Evolutionary conservation across 2,329 filamentous ascomycete genomes (phyloP).

Genomic region (Fonsecaea nubica): DNA sequence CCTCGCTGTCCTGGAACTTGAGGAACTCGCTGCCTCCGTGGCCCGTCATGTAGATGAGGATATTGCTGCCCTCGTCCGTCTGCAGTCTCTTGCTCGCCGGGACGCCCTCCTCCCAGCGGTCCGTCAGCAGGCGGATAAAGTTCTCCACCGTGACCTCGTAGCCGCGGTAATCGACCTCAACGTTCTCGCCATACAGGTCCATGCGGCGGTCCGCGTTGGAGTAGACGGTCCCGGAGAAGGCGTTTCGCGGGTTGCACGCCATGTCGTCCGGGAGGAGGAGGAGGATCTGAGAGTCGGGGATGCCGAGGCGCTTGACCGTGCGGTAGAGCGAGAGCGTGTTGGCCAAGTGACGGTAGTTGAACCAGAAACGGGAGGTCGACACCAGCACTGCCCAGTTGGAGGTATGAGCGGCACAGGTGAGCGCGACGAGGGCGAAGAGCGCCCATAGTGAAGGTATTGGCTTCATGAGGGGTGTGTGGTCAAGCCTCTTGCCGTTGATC

Average conservation of each 20-base stretch:
- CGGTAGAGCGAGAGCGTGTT: constrained; percentile 98
- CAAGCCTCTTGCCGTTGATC: not conserved
- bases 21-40: constrained; percentile 97
- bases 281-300: constrained; percentile 98
- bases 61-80: constrained; percentile 95
- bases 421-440: constrained; percentile 24
- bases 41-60: constrained; percentile 98
- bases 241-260: constrained; percentile 98
- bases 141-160: constrained; percentile 99
- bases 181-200: constrained; percentile 97
- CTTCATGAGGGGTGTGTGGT: constrained; percentile 19
- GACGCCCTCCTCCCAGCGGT: constrained; percentile 92
- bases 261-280: constrained; percentile 99
- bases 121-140: constrained; percentile 93
- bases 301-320: constrained; percentile 95
- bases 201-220: constrained; percentile 96
- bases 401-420: constrained; percentile 65
- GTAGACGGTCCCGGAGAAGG: constrained; percentile 96
- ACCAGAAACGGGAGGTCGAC: constrained; percentile 98
- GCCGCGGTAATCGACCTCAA: constrained; percentile 96
- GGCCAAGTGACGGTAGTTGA: constrained; percentile 98
- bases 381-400: constrained; percentile 99
- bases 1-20: constrained; percentile 97
- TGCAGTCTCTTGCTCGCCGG: constrained; percentile 90
- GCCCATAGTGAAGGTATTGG: constrained; percentile 22